Base-by-base conservation (phyloP, 2,329 filamentous ascomycete genomes). In the Fusarium longipes region DNA sequence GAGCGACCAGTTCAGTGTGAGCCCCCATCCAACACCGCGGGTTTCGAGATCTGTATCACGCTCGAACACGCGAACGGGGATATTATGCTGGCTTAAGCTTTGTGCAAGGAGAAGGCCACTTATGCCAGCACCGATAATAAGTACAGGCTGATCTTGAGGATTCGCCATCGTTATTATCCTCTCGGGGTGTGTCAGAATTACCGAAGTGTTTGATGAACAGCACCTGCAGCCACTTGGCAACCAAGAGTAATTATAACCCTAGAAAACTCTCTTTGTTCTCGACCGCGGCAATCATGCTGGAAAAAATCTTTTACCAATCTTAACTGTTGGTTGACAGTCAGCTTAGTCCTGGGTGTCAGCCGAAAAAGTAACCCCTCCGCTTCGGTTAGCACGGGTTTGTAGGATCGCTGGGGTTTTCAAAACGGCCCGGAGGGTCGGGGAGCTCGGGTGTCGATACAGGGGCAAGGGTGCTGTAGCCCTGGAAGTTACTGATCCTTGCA, bases 1-100 rank as follows among this genome's bases (percentile, higher is more conserved):
- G 11, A 89, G 79, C 6, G 84, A 86, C 87, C 87, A 90, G 72
- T 89, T 86, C 57, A 90, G 78, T 0, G 87, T 89, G 57, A 90
- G 77, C 5, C 87, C 88, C 89, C 87, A 90, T 63, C 88, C 87
- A 6, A 81, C 78, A 20, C 77, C 84, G 30, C 82, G 84, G 27
- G 80, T 80, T 57, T 75, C 78, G 39, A 84, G 77, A 38, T 83
- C 80, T 7, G 71, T 57, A 65, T 86, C 82, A n/a, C 84, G 81
- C 70, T 87, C 86, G 67, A 85, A 87, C 49, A 88, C 77, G 27
- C 75, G 79, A 68, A 82, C 85, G 6, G 79, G 73, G 8, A 83
- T 71, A 11, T 57, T 67, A n/a, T 71, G 58, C 25, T 68, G 74
- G 48, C 71, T 73, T 5, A 80, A 70, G 12, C 73, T 60, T 62